Conservation (phyloP, 495 filamentous ascomycete genomes). For the Penicillium steckii region DNA sequence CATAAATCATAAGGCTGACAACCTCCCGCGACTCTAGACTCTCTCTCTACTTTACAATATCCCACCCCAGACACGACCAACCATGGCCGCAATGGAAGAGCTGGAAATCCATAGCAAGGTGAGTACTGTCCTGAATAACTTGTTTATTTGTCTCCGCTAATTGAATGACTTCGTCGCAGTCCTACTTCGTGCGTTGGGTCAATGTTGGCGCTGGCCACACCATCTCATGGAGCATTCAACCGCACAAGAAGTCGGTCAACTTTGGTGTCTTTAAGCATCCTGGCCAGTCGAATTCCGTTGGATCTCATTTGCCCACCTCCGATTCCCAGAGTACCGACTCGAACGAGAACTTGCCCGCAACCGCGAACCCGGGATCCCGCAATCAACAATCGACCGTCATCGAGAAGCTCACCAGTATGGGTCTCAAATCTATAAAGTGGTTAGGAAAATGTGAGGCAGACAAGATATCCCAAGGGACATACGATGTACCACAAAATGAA, state of each 20-base stretch:
- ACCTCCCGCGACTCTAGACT: background rate
- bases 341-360: slow-evolving; percentile 36
- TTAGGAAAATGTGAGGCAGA: slow-evolving; percentile 93
- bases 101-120: slow-evolving; percentile 98
- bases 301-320: slow-evolving; percentile 43
- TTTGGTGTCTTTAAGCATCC: slow-evolving; percentile 98
- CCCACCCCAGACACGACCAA: slow-evolving; percentile 21
- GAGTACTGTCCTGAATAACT: slow-evolving; percentile 22
- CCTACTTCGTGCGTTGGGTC: slow-evolving; percentile 97
- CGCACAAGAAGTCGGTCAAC: slow-evolving; percentile 96
- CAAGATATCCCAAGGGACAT: slow-evolving; percentile 88
- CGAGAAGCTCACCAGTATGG: slow-evolving; percentile 80
- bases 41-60: background rate
- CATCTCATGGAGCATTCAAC: slow-evolving; percentile 96
- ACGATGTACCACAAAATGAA: slow-evolving; percentile 67
- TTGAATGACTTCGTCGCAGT: slow-evolving; percentile 49
- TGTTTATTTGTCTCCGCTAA: background rate
- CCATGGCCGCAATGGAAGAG: slow-evolving; percentile 94
- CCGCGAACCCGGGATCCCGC: slow-evolving; percentile 27
- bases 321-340: slow-evolving; percentile 47
- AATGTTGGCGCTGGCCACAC: slow-evolving; percentile 83
- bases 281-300: slow-evolving; percentile 55
- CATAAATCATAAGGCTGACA: slow-evolving; percentile 10
- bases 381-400: slow-evolving; percentile 60
- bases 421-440: slow-evolving; percentile 85